phyloP scores from a whole-genome alignment of 306 rosid genomes.

The Gastrolobium bilobum region DNA sequence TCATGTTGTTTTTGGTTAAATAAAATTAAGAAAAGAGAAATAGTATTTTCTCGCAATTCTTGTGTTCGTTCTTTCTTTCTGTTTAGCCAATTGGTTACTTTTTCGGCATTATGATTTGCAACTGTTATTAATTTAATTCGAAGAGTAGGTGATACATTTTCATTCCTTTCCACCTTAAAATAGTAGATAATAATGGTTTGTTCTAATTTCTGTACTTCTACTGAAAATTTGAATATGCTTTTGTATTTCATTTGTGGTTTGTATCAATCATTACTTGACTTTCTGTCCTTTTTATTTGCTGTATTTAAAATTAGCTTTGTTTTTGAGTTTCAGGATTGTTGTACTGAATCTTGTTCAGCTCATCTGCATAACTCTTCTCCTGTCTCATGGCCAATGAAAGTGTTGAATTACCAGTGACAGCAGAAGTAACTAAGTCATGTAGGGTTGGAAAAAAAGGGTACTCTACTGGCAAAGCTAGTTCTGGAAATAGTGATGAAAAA shows the following conservation, averaged over 20 bases:
- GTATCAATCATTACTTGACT: slow-evolving; percentile 16
- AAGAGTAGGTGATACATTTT: slow-evolving; percentile 1
- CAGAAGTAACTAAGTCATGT: slow-evolving; percentile 44
- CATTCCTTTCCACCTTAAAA: slow-evolving; percentile 10
- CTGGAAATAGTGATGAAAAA: slow-evolving; percentile 51
- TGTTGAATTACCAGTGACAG: slow-evolving; percentile 46
- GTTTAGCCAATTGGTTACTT: too few species aligned
- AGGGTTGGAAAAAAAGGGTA: slow-evolving; percentile 57
- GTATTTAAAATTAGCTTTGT: slow-evolving; percentile 29
- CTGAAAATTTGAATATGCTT: slow-evolving; percentile 14
- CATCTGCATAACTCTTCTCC: slow-evolving; percentile 31
- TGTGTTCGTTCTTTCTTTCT: too few species aligned
- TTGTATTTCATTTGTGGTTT: slow-evolving; percentile 1
- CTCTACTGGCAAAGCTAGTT: slow-evolving; percentile 62
- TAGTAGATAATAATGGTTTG: slow-evolving; percentile 24
- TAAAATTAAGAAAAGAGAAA: too few species aligned
- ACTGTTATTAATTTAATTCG: background rate
- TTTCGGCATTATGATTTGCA: background rate
- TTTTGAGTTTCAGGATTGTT: slow-evolving; percentile 63
- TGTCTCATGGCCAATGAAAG: slow-evolving; percentile 67
- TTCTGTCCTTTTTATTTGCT: slow-evolving; percentile 15
- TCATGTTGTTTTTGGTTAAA: too few species aligned
- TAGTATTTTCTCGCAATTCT: too few species aligned
- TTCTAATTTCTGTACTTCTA: slow-evolving; percentile 13
- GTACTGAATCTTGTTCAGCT: slow-evolving; percentile 26